Base-by-base conservation (phyloP, 1,284 basidiomycete species). In the Sanghuangporus baumii region DNA sequence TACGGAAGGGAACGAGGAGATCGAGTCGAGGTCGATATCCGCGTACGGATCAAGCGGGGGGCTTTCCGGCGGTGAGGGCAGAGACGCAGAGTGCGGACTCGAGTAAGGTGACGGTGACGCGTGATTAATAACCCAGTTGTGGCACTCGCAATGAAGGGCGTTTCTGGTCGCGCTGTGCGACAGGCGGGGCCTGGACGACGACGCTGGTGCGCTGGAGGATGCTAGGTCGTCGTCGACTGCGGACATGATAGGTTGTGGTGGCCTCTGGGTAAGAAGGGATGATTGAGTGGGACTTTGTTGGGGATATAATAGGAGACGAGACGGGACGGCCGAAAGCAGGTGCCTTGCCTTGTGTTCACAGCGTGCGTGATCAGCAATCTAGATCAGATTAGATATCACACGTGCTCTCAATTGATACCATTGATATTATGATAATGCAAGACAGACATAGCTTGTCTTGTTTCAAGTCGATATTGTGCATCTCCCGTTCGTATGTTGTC, bases 1-100 rank as follows among this genome's bases (percentile, higher is more conserved):
- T 8, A 88, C 82, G 1, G 87, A 89, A 0, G 87, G 87, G 12
- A 88, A 76, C 6, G 87, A 89, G 0, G 87, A 88, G 52, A 86
- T 76, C 2, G 86, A 88, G 61, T 76, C 81, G n/a, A 60, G 50
- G 54, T 60, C 55, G n/a, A 59, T 43, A 26, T 60, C 58, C 9
- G 40, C 20, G 55, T 58, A 62, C 6, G 61, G 61, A 38, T 62
- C 61, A 20, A 62, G 40, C 7, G 78, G 77, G 31, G 80, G 85
- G 65, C 85, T 87, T 70, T 81, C 78, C 43, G 83, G 81, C 0
- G 82, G 80, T 3, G 83, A 84, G 34, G 81, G 79, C 43, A 77
- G 73, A 2, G 74, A 70, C 60, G 76, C 77, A 26, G 79, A 80
- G 64, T 74, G 75, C 7, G 80, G 80, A n/a, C 81, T 80, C 12